Evolutionary conservation across 306 rosid species (phyloP).

Genomic region (Trichosanthes cucumerina): DNA sequence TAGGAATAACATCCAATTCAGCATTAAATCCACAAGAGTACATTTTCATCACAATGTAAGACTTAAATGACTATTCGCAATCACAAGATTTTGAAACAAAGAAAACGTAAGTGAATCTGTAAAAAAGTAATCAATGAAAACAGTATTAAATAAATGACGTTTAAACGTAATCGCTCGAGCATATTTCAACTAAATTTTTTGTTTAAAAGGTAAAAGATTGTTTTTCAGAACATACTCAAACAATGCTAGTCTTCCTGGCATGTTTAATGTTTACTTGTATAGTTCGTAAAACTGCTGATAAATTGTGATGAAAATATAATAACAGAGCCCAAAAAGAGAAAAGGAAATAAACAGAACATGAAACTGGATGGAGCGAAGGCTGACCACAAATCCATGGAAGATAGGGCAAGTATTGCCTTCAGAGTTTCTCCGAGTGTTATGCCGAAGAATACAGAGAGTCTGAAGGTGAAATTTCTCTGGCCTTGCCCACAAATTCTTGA

Average conservation of each 20-base stretch:
- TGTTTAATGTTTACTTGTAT: neutral
- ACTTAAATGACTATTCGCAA: neutral
- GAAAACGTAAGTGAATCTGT: neutral
- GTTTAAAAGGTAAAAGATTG: neutral
- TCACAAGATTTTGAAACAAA: neutral
- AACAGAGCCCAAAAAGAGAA: neutral
- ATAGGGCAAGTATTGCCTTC: conserved; percentile 44
- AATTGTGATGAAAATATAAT: neutral
- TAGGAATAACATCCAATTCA: conserved; percentile 1
- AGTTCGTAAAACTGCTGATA: neutral
- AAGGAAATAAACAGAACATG: neutral
- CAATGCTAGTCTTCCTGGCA: neutral
- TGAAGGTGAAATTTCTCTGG: conserved; percentile 59
- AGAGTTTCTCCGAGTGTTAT: conserved; percentile 61
- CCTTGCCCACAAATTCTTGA: conserved; percentile 42
- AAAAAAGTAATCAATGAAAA: neutral
- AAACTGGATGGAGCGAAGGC: conserved; percentile 9
- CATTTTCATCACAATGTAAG: neutral
- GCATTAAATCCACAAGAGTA: neutral
- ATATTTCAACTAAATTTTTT: neutral
- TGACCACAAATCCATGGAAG: conserved; percentile 65
- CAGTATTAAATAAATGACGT: neutral
- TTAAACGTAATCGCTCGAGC: neutral
- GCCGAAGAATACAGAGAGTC: conserved; percentile 66
- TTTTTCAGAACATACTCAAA: neutral